Conservation (phyloP, 164 flowering plant species). For the Annona cherimola region DNA sequence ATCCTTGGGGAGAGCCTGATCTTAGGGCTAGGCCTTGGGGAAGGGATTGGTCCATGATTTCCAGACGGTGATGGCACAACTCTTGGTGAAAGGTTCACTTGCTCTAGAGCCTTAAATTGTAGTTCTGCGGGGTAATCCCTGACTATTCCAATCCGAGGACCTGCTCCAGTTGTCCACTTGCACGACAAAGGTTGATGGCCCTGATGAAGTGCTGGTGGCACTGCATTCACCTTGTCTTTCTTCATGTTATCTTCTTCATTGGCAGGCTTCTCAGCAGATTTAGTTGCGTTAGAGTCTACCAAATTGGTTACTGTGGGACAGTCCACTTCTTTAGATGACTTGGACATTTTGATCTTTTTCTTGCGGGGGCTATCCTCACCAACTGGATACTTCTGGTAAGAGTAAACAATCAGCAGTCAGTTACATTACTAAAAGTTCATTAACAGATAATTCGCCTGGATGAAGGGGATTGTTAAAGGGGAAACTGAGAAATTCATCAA, state of each 20-base stretch:
- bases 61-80: constrained; percentile 20
- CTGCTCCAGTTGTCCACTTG: constrained; percentile 78
- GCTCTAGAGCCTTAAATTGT: constrained; percentile 68
- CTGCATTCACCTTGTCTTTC: background rate
- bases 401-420: constrained; percentile 1
- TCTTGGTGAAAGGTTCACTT: constrained; percentile 66
- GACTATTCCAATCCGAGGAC: constrained; percentile 83
- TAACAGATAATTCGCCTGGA: background rate
- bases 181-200: constrained; percentile 43
- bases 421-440: background rate
- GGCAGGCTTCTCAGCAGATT: background rate
- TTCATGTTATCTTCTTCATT: constrained; percentile 2
- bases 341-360: background rate
- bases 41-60: constrained; percentile 54
- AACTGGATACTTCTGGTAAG: constrained; percentile 53
- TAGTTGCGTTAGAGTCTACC: background rate
- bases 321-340: constrained; percentile 6
- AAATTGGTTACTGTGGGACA: background rate
- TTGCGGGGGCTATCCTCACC: constrained; percentile 43
- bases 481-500: background rate
- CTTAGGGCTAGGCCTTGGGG: constrained; percentile 73
- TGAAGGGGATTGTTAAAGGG: background rate
- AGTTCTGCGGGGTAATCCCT: constrained; percentile 72
- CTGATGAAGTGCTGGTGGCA: constrained; percentile 23
- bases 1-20: constrained; percentile 73